phyloP scores from a whole-genome alignment of 768 basidiomycete species.

The Ramaria sp. region DNA sequence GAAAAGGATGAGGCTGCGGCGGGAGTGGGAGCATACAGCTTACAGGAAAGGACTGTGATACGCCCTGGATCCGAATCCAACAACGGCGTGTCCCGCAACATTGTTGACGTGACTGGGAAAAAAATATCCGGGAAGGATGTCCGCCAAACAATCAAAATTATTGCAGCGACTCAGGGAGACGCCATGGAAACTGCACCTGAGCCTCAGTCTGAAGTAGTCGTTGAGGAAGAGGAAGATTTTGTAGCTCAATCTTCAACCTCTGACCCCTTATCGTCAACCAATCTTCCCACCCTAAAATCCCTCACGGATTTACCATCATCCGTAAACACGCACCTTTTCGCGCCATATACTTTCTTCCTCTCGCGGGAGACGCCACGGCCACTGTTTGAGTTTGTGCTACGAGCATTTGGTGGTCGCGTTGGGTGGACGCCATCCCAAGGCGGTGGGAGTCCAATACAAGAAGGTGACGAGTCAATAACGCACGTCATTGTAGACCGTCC shows the following conservation, averaged over 20 bases:
- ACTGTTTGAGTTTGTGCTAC: constrained; percentile 89
- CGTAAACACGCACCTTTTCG: constrained; percentile 55
- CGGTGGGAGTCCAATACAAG: constrained; percentile 67
- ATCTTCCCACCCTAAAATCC: constrained; percentile 58
- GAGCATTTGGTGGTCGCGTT: constrained; percentile 84
- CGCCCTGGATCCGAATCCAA: constrained; percentile 11
- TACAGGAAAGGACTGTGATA: constrained; percentile 38
- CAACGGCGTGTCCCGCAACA: constrained; percentile 20
- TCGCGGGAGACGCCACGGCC: constrained; percentile 87
- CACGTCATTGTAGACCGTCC: constrained; percentile 95
- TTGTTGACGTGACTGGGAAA: constrained; percentile 27
- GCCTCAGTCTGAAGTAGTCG: constrained; percentile 18
- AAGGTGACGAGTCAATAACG: constrained; percentile 76
- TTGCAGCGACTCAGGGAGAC: constrained; percentile 22
- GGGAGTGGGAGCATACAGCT: constrained; percentile 77
- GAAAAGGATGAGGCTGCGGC: constrained; percentile 78
- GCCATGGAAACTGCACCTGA: constrained; percentile 21
- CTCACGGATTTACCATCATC: constrained; percentile 51
- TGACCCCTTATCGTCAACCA: constrained; percentile 29
- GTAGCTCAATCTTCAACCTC: constrained; percentile 47
- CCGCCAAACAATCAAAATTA: constrained; percentile 37
- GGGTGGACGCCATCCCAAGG: constrained; percentile 84
- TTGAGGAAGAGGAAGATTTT: constrained; percentile 53
- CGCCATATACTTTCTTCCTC: constrained; percentile 83
- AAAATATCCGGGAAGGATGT: constrained; percentile 48